Percentiles rank a stretch among this genome's conserved stretches.
Conservation (phyloP, 352 stramenopile species). For the Blastocystis hominis region DNA sequence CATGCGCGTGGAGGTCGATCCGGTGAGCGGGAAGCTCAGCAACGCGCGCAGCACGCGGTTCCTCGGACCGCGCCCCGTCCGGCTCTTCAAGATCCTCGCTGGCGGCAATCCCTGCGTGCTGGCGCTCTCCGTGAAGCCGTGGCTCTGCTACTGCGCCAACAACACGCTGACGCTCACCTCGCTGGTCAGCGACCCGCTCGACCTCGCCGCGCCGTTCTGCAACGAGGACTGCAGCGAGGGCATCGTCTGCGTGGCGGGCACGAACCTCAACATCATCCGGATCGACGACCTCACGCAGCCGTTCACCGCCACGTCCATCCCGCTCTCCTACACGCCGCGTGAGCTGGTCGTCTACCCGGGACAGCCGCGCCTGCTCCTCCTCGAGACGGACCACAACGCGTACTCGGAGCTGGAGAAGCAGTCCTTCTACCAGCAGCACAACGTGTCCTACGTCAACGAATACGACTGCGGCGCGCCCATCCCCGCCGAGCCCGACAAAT, state of each 20-base stretch:
- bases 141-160: conserved; percentile 85
- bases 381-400: conserved; percentile 94
- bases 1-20: conserved; percentile 79
- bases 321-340: conserved; percentile 90
- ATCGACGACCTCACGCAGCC: conserved; percentile 82
- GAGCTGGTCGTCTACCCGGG: conserved; percentile 81
- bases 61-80: conserved; percentile 79
- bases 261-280: conserved; percentile 90
- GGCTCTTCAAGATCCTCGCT: conserved; percentile 81
- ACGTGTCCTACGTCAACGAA: conserved; percentile 60
- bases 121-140: conserved; percentile 84
- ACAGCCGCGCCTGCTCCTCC: conserved; percentile 71
- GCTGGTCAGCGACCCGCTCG: conserved; percentile 84
- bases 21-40: conserved; percentile 67
- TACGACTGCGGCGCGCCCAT: conserved; percentile 63
- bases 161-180: conserved; percentile 79
- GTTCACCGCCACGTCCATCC: conserved; percentile 89
- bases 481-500: conserved; percentile 70
- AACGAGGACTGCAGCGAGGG: conserved; percentile 87
- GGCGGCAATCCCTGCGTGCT: conserved; percentile 68
- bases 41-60: conserved; percentile 76
- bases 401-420: conserved; percentile 80
- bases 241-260: conserved; percentile 85
- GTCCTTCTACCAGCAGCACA: background rate
- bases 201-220: conserved; percentile 85